Percentiles rank a stretch among this genome's conserved stretches.
These are phyloP conservation scores for Polyplosphaeria fusca DNA, from an alignment of 495 filamentous ascomycete genomes.

Conservation along the genomic window DNA sequence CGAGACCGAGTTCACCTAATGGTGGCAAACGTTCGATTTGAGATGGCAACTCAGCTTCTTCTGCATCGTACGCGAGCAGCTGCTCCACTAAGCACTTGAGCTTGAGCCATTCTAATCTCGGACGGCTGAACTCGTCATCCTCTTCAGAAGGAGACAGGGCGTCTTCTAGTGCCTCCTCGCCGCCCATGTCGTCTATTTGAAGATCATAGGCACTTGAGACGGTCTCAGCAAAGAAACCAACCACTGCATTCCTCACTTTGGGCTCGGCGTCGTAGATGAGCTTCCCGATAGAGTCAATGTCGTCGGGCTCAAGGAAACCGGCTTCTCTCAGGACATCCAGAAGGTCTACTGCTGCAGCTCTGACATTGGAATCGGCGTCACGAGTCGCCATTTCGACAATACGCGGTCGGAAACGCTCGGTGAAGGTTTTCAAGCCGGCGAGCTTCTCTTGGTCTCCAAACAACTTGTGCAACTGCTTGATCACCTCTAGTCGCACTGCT, in stretches of 20 bases:
- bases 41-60: constrained; percentile 45
- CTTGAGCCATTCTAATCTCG: constrained; percentile 79
- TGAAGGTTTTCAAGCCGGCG: constrained; percentile 77
- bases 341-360: constrained; percentile 72
- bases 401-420: constrained; percentile 80
- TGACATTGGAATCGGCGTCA: constrained; percentile 74
- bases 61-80: constrained; percentile 62
- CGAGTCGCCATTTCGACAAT: constrained; percentile 87
- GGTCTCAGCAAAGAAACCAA: constrained; percentile 82
- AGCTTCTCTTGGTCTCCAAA: constrained; percentile 73
- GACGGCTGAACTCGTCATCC: constrained; percentile 66
- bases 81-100: constrained; percentile 86
- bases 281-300: constrained; percentile 80
- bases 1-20: constrained; percentile 40
- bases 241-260: constrained; percentile 79
- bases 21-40: constrained; percentile 32
- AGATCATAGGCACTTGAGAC: constrained; percentile 77
- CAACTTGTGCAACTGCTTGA: constrained; percentile 75
- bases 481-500: constrained; percentile 66
- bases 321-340: constrained; percentile 77
- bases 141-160: constrained; percentile 55
- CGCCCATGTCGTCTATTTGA: constrained; percentile 78
- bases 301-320: constrained; percentile 82
- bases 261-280: constrained; percentile 84
- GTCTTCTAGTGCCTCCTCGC: constrained; percentile 72